Conservation (phyloP, 2,329 filamentous ascomycete genomes). For the Fusarium sp. region DNA sequence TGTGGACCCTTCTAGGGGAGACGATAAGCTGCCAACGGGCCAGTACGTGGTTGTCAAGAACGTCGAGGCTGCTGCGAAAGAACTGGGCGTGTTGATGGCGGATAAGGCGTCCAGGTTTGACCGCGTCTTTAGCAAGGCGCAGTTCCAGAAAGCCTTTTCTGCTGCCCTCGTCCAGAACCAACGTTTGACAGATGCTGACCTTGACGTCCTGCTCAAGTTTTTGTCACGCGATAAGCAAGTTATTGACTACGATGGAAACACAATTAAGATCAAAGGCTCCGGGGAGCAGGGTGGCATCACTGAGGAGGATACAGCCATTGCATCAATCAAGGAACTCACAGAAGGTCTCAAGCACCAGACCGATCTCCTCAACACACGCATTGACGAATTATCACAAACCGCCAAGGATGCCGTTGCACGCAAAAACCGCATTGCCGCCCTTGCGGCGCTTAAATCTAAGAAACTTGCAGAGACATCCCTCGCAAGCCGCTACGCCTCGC, state of each 20-base stretch:
- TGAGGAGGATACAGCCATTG: constrained; percentile 81
- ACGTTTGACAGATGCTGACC: constrained; percentile 68
- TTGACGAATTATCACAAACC: constrained; percentile 69
- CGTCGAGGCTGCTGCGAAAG: constrained; percentile 66
- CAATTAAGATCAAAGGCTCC: constrained; percentile 75
- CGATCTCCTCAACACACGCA: constrained; percentile 69
- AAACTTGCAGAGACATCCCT: constrained; percentile 82
- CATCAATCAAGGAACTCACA: constrained; percentile 82
- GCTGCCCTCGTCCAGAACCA: constrained; percentile 59
- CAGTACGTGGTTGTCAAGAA: constrained; percentile 73
- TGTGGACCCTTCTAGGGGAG: constrained; percentile 55
- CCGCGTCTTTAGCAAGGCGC: constrained; percentile 71
- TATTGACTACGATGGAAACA: constrained; percentile 69
- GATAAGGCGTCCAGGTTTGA: constrained; percentile 65
- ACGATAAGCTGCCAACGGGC: constrained; percentile 67
- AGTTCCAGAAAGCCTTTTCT: constrained; percentile 69
- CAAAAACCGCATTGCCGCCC: constrained; percentile 78
- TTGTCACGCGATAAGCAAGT: constrained; percentile 71
- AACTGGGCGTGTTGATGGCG: constrained; percentile 58
- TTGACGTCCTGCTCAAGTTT: constrained; percentile 75
- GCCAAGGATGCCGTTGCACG: constrained; percentile 75
- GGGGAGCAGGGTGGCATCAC: constrained; percentile 67
- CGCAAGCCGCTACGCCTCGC: constrained; percentile 73
- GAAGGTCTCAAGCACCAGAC: constrained; percentile 78
- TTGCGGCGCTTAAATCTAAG: constrained; percentile 82